phyloP scores from a whole-genome alignment of 345 rosid genomes.

The Psidium guajava region DNA sequence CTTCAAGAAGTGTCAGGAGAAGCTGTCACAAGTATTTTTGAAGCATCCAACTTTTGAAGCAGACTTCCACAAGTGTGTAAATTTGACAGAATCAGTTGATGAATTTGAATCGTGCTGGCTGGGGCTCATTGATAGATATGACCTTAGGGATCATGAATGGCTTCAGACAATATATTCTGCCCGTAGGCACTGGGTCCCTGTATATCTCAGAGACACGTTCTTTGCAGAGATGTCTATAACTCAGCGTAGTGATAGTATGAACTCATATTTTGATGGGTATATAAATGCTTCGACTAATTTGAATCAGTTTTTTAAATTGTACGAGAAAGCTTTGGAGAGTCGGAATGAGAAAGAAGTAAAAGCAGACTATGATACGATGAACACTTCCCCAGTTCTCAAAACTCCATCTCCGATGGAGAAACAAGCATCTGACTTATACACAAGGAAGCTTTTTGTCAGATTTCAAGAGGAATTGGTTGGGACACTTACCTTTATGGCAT shows the following conservation, averaged over 20 bases:
- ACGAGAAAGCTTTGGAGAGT: conserved; percentile 39
- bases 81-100: conserved; percentile 36
- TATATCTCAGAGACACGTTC: conserved; percentile 33
- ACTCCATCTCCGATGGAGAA: conserved; percentile 58
- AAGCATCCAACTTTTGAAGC: conserved; percentile 36
- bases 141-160: conserved; percentile 40
- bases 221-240: conserved; percentile 44
- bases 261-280: conserved; percentile 43
- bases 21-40: conserved; percentile 30
- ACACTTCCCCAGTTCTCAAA: conserved; percentile 24
- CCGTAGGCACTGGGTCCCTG: conserved; percentile 50
- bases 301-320: conserved; percentile 28
- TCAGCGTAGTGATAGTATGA: conserved; percentile 36
- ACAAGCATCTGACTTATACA: conserved; percentile 42
- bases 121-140: conserved; percentile 31
- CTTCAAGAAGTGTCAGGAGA: conserved; percentile 41
- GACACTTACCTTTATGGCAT: conserved; percentile 33
- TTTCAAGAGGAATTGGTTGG: conserved; percentile 52
- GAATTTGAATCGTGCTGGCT: conserved; percentile 48
- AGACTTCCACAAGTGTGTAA: conserved; percentile 39
- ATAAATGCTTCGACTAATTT: conserved; percentile 36
- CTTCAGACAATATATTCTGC: conserved; percentile 32
- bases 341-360: conserved; percentile 38
- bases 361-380: conserved; percentile 46
- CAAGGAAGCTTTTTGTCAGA: conserved; percentile 30